Evolutionary conservation across 148 eudicot genomes (phyloP), one percentile per base, ranked within the genome.

Genomic region (Hydrangea macrophylla): DNA sequence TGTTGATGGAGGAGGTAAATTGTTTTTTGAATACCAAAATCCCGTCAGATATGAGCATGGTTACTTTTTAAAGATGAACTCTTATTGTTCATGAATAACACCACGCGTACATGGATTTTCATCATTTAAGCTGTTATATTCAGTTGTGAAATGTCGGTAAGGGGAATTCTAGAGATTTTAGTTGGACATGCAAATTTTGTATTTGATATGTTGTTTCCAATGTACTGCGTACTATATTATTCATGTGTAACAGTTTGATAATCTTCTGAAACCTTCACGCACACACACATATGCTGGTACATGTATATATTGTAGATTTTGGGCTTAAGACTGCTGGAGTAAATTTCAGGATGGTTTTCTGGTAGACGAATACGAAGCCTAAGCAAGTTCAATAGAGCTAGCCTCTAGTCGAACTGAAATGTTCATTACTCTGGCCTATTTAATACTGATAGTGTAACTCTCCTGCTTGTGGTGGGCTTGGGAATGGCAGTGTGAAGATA

Each of bases 1-100:
- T 67, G 96, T 95, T 73, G 99, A 95, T 72, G 99, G 99, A n/a
- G 99, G 97, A 67, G 99, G 99, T 94, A 84, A 65, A 22, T 2
- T 37, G 11, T 57, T 68, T 1, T 57, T 28, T 23, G 23, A 8
- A 18, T 33, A 20, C 45, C 6, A 5, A 24, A 33, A 55, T 17
- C 2, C 13, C 27, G 33, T 48, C 58, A 68, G 22, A 17, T 48
- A 48, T 8, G 22, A 18, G 23, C 53, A 48, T 18, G 20, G 53
- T 8, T 1, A 3, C 15, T 2, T 48, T 2, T 48, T 2, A 48
- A 48, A 3, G 18, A 4, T 51, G 22, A 6, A 55, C 0, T 55
- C n/a, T 48, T 48, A 48, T 18, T 15, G n/a, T 22, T 18, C 23
- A n/a, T n/a, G n/a, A n/a, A n/a, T n/a, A n/a, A n/a, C n/a, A n/a